Conservation (phyloP, 2,329 filamentous ascomycete genomes). For the Anthostomella pinea region DNA sequence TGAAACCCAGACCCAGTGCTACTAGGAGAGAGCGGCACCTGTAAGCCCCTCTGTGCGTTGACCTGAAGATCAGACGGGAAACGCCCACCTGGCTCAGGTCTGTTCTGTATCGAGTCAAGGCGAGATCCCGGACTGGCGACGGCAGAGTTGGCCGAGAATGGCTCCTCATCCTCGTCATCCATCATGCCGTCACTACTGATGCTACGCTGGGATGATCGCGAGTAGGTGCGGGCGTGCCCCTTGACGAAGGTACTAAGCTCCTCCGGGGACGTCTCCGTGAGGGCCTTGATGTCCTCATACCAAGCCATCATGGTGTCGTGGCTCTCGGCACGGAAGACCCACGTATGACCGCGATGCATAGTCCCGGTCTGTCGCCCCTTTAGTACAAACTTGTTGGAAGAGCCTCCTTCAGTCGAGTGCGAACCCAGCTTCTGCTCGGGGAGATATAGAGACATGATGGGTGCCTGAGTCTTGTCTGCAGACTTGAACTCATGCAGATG, state of each 20-base stretch:
- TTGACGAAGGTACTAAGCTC: conserved; percentile 86
- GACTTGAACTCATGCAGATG: conserved; percentile 99
- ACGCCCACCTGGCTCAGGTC: conserved; percentile 88
- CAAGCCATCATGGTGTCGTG: conserved; percentile 97
- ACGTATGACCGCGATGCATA: conserved; percentile 79
- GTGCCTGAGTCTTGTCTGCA: conserved; percentile 86
- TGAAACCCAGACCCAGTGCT: conserved; percentile 69
- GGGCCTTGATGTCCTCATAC: conserved; percentile 86
- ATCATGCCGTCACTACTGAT: conserved; percentile 73
- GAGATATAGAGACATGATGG: conserved; percentile 94
- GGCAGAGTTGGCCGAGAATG: conserved; percentile 55
- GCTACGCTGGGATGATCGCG: conserved; percentile 60
- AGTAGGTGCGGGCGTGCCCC: conserved; percentile 74
- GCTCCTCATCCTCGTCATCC: conserved; percentile 70
- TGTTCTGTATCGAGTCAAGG: conserved; percentile 53
- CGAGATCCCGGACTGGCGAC: conserved; percentile 45
- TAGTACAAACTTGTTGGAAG: conserved; percentile 95
- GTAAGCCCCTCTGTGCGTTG: conserved; percentile 73
- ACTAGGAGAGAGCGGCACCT: conserved; percentile 74
- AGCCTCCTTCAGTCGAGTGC: conserved; percentile 76
- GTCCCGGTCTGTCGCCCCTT: conserved; percentile 92
- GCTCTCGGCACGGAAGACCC: conserved; percentile 69
- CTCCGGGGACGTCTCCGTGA: conserved; percentile 86
- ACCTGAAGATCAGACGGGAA: conserved; percentile 94
- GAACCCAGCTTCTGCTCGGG: conserved; percentile 94